phyloP scores from a whole-genome alignment of 2,329 filamentous ascomycete species.

The Ophiostoma fasciatum region DNA sequence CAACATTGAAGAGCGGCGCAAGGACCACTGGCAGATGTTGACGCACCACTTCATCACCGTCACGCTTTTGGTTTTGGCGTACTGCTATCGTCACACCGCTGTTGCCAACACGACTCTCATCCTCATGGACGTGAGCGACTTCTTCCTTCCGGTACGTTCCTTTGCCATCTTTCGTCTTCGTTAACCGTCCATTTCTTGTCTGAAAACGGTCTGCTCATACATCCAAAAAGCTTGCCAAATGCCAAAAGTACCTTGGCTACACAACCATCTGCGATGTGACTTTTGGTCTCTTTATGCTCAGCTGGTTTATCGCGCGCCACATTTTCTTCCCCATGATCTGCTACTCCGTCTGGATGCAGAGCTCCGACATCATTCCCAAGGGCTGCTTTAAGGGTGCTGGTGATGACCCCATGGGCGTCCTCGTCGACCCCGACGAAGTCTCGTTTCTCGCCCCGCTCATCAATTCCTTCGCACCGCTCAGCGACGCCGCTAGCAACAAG shows the following conservation, averaged over 20 bases:
- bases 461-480: conserved; percentile 1
- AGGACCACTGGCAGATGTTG: conserved; percentile 95
- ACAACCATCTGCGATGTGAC: conserved; percentile 62
- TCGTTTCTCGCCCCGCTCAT: conserved; percentile 5
- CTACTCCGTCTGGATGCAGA: conserved; percentile 64
- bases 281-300: conserved; percentile 74
- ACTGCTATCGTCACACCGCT: conserved; percentile 73
- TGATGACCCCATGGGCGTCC: conserved; percentile 21
- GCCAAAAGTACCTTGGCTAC: conserved; percentile 77
- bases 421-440: conserved; percentile 2
- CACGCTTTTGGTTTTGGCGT: conserved; percentile 63
- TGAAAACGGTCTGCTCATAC: no score
- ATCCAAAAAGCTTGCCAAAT: conserved; percentile 74
- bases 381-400: conserved; percentile 57
- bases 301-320: conserved; percentile 76
- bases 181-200: no score
- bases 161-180: no score
- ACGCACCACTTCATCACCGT: conserved; percentile 87
- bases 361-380: conserved; percentile 43
- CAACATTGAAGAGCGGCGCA: conserved; percentile 84
- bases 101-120: conserved; percentile 81
- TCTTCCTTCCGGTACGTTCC: conserved; percentile 62
- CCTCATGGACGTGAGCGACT: conserved; percentile 86
- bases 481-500: conserved; percentile 20
- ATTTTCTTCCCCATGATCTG: conserved; percentile 63